Evolutionary conservation across 768 basidiomycete genomes (phyloP).

Genomic region (Phanerodontia chrysosporium): DNA sequence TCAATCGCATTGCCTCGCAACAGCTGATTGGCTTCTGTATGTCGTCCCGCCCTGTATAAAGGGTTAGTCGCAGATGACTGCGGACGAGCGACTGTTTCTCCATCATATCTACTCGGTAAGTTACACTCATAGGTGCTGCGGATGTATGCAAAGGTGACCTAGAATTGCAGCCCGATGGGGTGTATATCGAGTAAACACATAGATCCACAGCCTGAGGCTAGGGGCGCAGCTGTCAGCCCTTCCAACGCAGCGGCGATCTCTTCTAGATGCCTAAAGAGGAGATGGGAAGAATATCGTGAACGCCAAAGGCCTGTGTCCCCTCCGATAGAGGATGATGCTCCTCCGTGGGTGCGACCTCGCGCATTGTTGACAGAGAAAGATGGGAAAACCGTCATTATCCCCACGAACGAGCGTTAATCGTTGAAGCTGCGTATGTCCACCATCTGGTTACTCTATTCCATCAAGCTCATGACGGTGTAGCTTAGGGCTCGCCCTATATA

Average conservation of each 20-base stretch:
- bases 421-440: not conserved
- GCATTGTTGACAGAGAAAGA: slow-evolving; percentile 25
- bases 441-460: not conserved
- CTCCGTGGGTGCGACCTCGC: slow-evolving; percentile 28
- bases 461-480: not conserved
- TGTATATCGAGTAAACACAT: slow-evolving; percentile 38
- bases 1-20: slow-evolving; percentile 8
- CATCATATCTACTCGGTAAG: not conserved
- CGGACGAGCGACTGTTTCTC: not conserved
- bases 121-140: not conserved
- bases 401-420: not conserved
- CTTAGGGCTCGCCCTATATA: not conserved
- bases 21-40: not conserved
- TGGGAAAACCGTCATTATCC: slow-evolving; percentile 18
- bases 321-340: slow-evolving; percentile 18
- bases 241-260: slow-evolving; percentile 3
- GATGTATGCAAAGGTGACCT: not conserved
- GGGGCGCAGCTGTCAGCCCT: too few relatives aligned
- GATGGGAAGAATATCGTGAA: not conserved
- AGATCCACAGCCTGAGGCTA: not conserved
- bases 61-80: not conserved
- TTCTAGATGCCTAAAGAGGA: slow-evolving; percentile 1
- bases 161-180: slow-evolving; percentile 28
- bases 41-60: not conserved
- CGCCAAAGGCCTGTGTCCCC: slow-evolving; percentile 17